Percentiles rank a stretch among this genome's conserved stretches.
Evolutionary conservation across 352 stramenopile species (phyloP).

Genomic region (Pythium scleroteichum): DNA sequence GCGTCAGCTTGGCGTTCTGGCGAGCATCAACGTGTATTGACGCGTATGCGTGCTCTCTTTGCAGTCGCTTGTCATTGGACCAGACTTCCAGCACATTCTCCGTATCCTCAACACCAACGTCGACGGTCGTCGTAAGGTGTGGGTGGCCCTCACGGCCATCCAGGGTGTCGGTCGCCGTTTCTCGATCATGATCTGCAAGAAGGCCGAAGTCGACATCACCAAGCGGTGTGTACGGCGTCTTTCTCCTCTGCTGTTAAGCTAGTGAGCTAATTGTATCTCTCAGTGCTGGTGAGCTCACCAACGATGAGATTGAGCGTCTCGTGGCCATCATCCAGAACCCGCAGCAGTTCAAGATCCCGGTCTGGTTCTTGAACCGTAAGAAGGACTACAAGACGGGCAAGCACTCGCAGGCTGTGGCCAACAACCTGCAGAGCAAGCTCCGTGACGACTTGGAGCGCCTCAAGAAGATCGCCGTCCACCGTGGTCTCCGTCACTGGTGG

Average conservation of each 20-base stretch:
- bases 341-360: slow-evolving; percentile 99
- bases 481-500: slow-evolving; percentile 99
- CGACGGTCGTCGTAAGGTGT: slow-evolving; percentile 96
- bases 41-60: slow-evolving; percentile 14
- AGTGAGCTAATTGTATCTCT: neutral
- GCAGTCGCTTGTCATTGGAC: slow-evolving; percentile 90
- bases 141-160: slow-evolving; percentile 84
- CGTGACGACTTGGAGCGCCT: slow-evolving; percentile 99
- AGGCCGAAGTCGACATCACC: slow-evolving; percentile 99
- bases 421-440: slow-evolving; percentile 98
- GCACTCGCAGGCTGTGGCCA: slow-evolving; percentile 98
- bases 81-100: slow-evolving; percentile 99
- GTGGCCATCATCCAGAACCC: slow-evolving; percentile 99
- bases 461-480: slow-evolving; percentile 99
- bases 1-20: slow-evolving; percentile 13
- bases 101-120: slow-evolving; percentile 99
- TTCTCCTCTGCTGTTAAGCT: neutral
- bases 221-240: slow-evolving; percentile 88
- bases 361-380: slow-evolving; percentile 99
- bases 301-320: slow-evolving; percentile 99
- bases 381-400: slow-evolving; percentile 99
- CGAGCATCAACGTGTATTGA: slow-evolving; percentile 15
- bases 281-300: slow-evolving; percentile 96
- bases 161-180: slow-evolving; percentile 87
- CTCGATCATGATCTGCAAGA: slow-evolving; percentile 98